Base-by-base conservation (phyloP, 2,329 filamentous ascomycete genomes). In the Botryotinia globosa region DNA sequence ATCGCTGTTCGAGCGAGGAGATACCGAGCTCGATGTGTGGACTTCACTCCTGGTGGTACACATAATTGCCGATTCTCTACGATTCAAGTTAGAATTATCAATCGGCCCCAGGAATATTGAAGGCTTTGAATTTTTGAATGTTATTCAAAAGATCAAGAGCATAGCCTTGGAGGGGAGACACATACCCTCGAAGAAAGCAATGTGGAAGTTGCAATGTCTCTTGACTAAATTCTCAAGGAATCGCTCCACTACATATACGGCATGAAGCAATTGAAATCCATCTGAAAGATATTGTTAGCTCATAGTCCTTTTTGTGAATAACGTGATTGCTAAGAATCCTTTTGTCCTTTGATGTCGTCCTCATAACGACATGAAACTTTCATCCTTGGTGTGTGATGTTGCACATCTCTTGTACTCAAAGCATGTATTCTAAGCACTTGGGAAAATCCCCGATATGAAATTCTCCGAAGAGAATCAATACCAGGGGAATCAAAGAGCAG, bases 231-330 rank as follows among this genome's bases (percentile, higher is more conserved):
- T 85, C 59, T 83, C 81, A 1, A 94, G 84, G 75, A 93, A 90
- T 12, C 82, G 83, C 80, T 94, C 92, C 0, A 93, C 87, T 1
- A 88, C 86, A 78, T 91, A 91, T 6, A 90, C 85, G 0, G 90
- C 91, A 79, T 94, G 92, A 0, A 94, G 83, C 10, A 94, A 80
- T 80, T 94, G 91, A 73, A 92, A 90, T 0, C 91, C 91, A 67
- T 84, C 85, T 86, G 74, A 3, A 18, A 32, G n/a, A 44, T 54
- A 8, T 25, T 32, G 62, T 79, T 74, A 79, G 77, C 69, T 51
- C 71, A 61, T 25, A 61, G 37, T 56, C 37, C 37, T 34, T 48
- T 62, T 51, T 48, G 32, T 12, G 5, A 48, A 39, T 44, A 34
- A 42, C 34, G 37, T 34, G 25, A 45, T 45, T n/a, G 14, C n/a